Evolutionary conservation across 2,329 filamentous ascomycete genomes (phyloP).

Genomic region (Tolypocladium tundrense): DNA sequence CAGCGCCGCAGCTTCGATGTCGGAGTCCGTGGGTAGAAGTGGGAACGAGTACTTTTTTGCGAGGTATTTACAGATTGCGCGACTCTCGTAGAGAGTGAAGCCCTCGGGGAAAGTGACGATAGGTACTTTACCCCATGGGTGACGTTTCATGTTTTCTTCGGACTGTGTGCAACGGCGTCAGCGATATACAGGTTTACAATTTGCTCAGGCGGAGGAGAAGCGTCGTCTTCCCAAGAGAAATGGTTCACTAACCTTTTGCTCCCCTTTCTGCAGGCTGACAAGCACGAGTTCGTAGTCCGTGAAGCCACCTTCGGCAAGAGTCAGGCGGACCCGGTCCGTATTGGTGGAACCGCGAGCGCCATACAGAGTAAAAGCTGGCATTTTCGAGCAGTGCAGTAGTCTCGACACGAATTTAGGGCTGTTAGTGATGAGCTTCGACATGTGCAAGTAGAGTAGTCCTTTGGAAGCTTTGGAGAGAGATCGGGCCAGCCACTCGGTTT

Average conservation of each 20-base stretch:
- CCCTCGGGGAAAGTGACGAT: slow-evolving; percentile 26
- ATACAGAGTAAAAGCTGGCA: slow-evolving; percentile 32
- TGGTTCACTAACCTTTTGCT: slow-evolving; percentile 26
- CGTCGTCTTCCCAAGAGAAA: not conserved
- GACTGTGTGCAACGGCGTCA: slow-evolving; percentile 15
- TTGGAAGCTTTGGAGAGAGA: no score
- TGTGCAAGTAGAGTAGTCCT: slow-evolving; percentile 3
- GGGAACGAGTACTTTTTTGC: slow-evolving; percentile 33
- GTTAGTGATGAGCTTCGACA: slow-evolving; percentile 16
- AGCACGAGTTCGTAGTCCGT: slow-evolving; percentile 28
- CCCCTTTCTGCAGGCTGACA: slow-evolving; percentile 26
- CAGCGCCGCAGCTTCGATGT: slow-evolving; percentile 27
- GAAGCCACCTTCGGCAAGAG: slow-evolving; percentile 31
- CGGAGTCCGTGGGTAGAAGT: slow-evolving; percentile 26
- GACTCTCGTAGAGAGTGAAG: slow-evolving; percentile 35
- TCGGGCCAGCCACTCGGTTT: not conserved
- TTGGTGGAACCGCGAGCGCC: slow-evolving; percentile 28
- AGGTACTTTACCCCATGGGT: slow-evolving; percentile 32
- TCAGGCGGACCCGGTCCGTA: slow-evolving; percentile 30
- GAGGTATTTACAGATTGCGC: slow-evolving; percentile 36
- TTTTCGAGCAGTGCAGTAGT: slow-evolving; percentile 20
- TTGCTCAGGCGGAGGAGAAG: not conserved
- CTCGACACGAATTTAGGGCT: slow-evolving; percentile 14
- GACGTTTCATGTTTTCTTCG: slow-evolving; percentile 23
- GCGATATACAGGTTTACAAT: not conserved